A percentile compares a stretch with the other conserved stretches of the same genome.
Conservation (phyloP, 345 rosid species). For the Boechera divaricarpa region DNA sequence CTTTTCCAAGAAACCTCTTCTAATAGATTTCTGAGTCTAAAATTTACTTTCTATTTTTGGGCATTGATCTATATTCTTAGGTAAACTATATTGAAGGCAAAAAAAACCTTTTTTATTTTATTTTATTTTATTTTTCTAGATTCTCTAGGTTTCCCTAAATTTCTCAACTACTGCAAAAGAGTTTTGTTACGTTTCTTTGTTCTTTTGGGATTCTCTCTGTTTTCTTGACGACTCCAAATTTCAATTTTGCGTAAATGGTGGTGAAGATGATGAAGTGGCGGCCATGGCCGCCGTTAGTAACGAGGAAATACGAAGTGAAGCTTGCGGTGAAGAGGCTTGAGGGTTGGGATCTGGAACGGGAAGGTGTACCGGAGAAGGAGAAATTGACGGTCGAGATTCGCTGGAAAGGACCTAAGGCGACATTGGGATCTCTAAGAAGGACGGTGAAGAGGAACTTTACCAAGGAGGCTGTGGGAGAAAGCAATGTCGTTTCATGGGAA, state of each 20-base stretch:
- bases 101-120: background rate
- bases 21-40: conserved; percentile 28
- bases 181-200: conserved; percentile 22
- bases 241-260: conserved; percentile 60
- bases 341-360: conserved; percentile 79
- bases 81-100: conserved; percentile 17
- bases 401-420: conserved; percentile 95
- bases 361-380: conserved; percentile 47
- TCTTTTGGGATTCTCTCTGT: background rate
- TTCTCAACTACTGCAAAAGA: conserved; percentile 33
- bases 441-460: conserved; percentile 87
- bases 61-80: conserved; percentile 37
- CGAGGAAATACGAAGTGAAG: conserved; percentile 80
- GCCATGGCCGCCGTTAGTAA: conserved; percentile 83
- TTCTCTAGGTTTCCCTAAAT: conserved; percentile 16
- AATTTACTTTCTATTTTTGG: conserved; percentile 37
- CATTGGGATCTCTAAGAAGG: conserved; percentile 74
- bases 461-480: conserved; percentile 56
- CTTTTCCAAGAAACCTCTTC: conserved; percentile 25
- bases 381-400: conserved; percentile 80
- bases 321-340: conserved; percentile 68
- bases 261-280: conserved; percentile 99
- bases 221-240: background rate
- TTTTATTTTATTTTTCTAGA: background rate
- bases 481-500: conserved; percentile 77